Percentiles rank a stretch among this genome's conserved stretches.
These are phyloP conservation scores for Haematococcus sp. DNA, from an alignment of 139 green algal species.

Conservation along the genomic window DNA sequence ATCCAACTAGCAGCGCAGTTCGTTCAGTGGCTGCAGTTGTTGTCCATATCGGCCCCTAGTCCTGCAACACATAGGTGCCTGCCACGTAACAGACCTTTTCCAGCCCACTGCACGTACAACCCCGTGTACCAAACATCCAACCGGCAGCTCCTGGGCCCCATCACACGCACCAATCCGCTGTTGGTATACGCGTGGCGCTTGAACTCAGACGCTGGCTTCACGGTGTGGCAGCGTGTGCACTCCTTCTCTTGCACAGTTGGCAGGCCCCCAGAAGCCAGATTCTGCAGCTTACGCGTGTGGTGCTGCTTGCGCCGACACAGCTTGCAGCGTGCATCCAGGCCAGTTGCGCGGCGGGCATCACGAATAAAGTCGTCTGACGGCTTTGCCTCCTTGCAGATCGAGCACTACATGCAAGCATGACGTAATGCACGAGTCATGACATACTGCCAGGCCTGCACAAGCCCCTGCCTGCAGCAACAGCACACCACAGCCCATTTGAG, in stretches of 20 bases:
- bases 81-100: too few species aligned
- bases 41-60: too few species aligned
- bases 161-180: not conserved
- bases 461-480: too few species aligned
- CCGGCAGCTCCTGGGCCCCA: too few species aligned
- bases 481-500: too few species aligned
- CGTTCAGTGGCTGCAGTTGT: too few species aligned
- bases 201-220: slow-evolving; percentile 5
- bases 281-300: not conserved
- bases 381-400: slow-evolving; percentile 1
- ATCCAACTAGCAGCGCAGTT: too few species aligned
- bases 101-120: too few species aligned
- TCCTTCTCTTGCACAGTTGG: not conserved
- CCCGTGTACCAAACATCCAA: too few species aligned
- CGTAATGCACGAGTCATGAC: too few species aligned
- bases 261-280: not conserved
- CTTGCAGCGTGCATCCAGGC: slow-evolving; percentile 6
- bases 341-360: not conserved
- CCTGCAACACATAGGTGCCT: too few species aligned
- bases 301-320: slow-evolving; percentile 4
- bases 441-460: too few species aligned
- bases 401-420: not conserved
- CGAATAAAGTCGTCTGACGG: slow-evolving; percentile 4
- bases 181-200: slow-evolving; percentile 7
- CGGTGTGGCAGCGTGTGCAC: not conserved